Percentiles rank a stretch among this genome's conserved stretches.
phyloP scores from a whole-genome alignment of 139 green algal genomes.

The Axilococcus clingmanii region DNA sequence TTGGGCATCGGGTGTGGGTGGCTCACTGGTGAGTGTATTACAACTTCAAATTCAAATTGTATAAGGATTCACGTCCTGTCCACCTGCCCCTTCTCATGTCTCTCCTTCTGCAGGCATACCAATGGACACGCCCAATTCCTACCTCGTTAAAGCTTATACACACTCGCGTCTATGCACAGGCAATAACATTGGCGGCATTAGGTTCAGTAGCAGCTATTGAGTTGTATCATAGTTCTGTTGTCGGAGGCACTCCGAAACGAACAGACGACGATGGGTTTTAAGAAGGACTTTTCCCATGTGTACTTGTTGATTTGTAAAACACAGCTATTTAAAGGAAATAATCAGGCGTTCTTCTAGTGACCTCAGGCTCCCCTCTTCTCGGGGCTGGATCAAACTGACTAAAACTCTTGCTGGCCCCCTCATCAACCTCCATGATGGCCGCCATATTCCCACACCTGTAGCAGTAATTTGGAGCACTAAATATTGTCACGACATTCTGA shows the following conservation, averaged over 20 bases:
- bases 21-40: conserved; percentile 17
- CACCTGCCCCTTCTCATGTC: not conserved
- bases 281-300: too few relatives aligned
- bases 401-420: conserved; percentile 81
- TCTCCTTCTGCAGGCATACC: conserved; percentile 26
- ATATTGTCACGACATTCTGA: conserved; percentile 96
- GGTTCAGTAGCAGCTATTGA: conserved; percentile 19
- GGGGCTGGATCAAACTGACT: conserved; percentile 94
- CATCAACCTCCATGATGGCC: conserved; percentile 97
- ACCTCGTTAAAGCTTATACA: conserved; percentile 39
- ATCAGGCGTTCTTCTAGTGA: conserved; percentile 73
- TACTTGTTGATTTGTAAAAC: too few relatives aligned
- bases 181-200: conserved; percentile 35
- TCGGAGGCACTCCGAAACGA: too few relatives aligned
- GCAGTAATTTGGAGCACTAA: conserved; percentile 99
- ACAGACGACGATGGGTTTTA: too few relatives aligned
- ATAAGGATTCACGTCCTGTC: not conserved
- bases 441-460: conserved; percentile 89
- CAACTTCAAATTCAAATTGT: not conserved
- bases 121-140: conserved; percentile 37
- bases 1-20: conserved; percentile 12
- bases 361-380: conserved; percentile 80
- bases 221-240: conserved; percentile 15
- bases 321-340: conserved; percentile 81
- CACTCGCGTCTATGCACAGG: conserved; percentile 35